These are phyloP conservation scores for Malbranchea zuffiana DNA, from an alignment of 2,329 filamentous ascomycete species.

Conservation along the genomic window DNA sequence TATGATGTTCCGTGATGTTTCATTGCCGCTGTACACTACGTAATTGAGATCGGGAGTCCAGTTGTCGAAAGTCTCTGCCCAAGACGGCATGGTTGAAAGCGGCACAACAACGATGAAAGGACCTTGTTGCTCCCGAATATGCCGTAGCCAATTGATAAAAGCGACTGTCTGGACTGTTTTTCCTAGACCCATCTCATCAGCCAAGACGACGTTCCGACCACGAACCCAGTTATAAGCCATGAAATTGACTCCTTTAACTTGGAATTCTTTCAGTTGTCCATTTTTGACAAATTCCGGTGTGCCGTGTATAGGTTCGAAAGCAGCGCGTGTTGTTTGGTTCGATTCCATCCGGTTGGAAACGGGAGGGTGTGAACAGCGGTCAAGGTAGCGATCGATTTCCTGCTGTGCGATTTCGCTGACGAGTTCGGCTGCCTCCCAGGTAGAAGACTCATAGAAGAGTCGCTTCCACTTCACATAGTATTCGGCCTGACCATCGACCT, in stretches of 20 bases:
- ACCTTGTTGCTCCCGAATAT: conserved; percentile 79
- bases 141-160: conserved; percentile 93
- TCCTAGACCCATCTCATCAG: conserved; percentile 96
- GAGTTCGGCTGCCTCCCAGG: conserved; percentile 73
- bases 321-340: conserved; percentile 61
- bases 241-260: conserved; percentile 89
- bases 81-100: conserved; percentile 91
- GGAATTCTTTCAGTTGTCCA: conserved; percentile 82
- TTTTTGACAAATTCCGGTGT: conserved; percentile 78
- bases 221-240: conserved; percentile 92
- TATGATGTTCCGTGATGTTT: conserved; percentile 75
- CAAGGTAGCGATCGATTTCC: conserved; percentile 83
- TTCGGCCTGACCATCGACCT: conserved; percentile 69
- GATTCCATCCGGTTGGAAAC: conserved; percentile 68
- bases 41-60: conserved; percentile 97
- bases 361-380: conserved; percentile 71
- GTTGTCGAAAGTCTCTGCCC: conserved; percentile 93
- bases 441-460: conserved; percentile 84
- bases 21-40: conserved; percentile 88
- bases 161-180: conserved; percentile 97
- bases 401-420: conserved; percentile 70
- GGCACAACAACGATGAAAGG: conserved; percentile 97
- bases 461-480: conserved; percentile 98
- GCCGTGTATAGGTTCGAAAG: conserved; percentile 60
- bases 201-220: conserved; percentile 89